Evolutionary conservation across 2,329 filamentous ascomycete genomes (phyloP).

Genomic region (Fusarium tricinctum): DNA sequence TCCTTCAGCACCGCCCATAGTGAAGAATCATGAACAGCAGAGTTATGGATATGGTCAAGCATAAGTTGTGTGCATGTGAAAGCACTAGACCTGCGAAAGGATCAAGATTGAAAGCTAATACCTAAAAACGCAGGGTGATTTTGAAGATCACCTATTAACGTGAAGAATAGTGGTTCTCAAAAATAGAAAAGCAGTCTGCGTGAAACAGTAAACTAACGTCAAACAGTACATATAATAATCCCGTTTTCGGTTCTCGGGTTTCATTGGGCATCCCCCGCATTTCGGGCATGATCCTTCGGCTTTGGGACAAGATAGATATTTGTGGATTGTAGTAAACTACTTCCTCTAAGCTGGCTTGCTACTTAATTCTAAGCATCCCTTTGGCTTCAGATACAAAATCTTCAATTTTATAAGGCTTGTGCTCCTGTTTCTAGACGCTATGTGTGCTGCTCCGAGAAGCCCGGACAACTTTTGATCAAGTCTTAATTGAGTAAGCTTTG

Average conservation of each 20-base stretch:
- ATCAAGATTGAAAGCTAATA: too few species aligned
- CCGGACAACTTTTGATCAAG: not conserved
- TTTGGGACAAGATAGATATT: not conserved
- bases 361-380: not conserved
- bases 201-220: too few species aligned
- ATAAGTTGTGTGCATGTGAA: not conserved
- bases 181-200: too few species aligned
- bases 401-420: too few species aligned
- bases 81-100: too few species aligned
- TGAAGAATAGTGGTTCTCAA: too few species aligned
- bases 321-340: not conserved
- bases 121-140: too few species aligned
- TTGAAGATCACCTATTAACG: not conserved
- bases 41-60: not conserved
- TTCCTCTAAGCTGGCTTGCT: not conserved
- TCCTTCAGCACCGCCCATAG: not conserved
- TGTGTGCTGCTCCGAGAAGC: not conserved
- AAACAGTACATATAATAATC: not conserved
- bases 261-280: slow-evolving; percentile 13
- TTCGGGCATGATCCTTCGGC: slow-evolving; percentile 16
- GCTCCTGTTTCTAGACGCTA: too few species aligned
- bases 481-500: not conserved
- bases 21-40: not conserved
- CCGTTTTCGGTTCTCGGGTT: slow-evolving; percentile 6
- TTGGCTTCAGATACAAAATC: not conserved